Conservation (phyloP, 441 rosid species). For the Eruca vesicaria region DNA sequence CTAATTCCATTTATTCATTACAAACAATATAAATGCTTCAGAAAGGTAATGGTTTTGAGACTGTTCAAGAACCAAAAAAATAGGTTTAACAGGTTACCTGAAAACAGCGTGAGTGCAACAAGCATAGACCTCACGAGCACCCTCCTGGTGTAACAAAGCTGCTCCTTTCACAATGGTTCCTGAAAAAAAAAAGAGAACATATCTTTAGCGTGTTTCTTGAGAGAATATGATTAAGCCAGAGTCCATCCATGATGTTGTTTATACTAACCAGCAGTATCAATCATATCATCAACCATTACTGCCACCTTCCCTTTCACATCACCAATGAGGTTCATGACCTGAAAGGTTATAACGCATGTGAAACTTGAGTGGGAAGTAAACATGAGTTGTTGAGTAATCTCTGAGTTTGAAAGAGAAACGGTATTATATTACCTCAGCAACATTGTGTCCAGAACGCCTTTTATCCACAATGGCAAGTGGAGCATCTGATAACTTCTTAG, state of each 20-base stretch:
- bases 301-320: constrained; percentile 88
- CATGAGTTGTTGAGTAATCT: too few species aligned
- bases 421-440: constrained; percentile 55
- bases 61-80: background rate
- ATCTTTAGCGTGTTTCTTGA: background rate
- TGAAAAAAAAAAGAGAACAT: constrained; percentile 14
- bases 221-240: background rate
- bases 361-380: background rate
- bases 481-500: constrained; percentile 69
- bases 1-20: constrained; percentile 36
- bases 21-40: background rate
- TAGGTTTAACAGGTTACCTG: constrained; percentile 38
- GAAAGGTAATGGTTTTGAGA: background rate
- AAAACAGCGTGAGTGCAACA: constrained; percentile 92
- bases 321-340: constrained; percentile 94
- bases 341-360: constrained; percentile 14
- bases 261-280: constrained; percentile 84
- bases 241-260: background rate
- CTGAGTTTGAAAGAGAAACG: background rate
- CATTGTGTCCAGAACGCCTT: constrained; percentile 83
- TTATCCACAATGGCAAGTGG: constrained; percentile 75
- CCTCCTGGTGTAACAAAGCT: constrained; percentile 80
- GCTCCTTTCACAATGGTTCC: constrained; percentile 91
- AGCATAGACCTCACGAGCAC: constrained; percentile 87
- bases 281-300: constrained; percentile 95